These are phyloP conservation scores for Metschnikowia vanudenii DNA, from an alignment of 805 yeast species.

Conservation along the genomic window DNA sequence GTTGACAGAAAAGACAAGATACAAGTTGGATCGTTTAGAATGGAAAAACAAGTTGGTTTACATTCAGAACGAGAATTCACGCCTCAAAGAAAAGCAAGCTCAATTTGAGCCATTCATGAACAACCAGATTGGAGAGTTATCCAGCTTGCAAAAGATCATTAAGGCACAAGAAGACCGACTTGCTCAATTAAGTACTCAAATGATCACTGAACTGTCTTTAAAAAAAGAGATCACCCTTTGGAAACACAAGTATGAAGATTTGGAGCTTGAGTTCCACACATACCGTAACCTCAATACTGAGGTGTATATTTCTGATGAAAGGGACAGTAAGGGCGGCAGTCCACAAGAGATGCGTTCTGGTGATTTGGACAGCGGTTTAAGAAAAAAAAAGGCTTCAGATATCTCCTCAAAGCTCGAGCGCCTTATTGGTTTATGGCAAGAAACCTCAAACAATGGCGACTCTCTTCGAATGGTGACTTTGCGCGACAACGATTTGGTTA, in stretches of 20 bases:
- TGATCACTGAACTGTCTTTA: constrained; percentile 44
- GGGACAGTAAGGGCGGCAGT: constrained; percentile 25
- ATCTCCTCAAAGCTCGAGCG: constrained; percentile 18
- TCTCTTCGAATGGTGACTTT: constrained; percentile 8
- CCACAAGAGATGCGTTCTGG: constrained; percentile 10
- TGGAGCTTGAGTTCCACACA: constrained; percentile 45
- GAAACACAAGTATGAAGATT: constrained; percentile 43
- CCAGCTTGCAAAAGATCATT: constrained; percentile 53
- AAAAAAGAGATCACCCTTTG: constrained; percentile 48
- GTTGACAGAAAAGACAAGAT: constrained; percentile 34
- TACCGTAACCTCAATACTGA: constrained; percentile 36
- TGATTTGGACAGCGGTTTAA: constrained; percentile 15
- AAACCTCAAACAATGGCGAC: constrained; percentile 11
- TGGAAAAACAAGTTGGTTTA: constrained; percentile 44
- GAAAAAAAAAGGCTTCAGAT: not conserved
- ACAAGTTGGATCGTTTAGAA: constrained; percentile 45
- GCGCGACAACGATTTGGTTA: constrained; percentile 28
- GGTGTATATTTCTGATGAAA: constrained; percentile 30
- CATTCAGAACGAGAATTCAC: constrained; percentile 45
- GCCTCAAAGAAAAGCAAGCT: constrained; percentile 38
- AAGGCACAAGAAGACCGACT: constrained; percentile 51
- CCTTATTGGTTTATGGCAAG: constrained; percentile 7
- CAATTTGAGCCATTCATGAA: constrained; percentile 54
- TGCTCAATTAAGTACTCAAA: constrained; percentile 36
- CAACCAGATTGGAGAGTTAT: constrained; percentile 51